Evolutionary conservation across 345 rosid species (phyloP).

Genomic region (Jatropha curcas): DNA sequence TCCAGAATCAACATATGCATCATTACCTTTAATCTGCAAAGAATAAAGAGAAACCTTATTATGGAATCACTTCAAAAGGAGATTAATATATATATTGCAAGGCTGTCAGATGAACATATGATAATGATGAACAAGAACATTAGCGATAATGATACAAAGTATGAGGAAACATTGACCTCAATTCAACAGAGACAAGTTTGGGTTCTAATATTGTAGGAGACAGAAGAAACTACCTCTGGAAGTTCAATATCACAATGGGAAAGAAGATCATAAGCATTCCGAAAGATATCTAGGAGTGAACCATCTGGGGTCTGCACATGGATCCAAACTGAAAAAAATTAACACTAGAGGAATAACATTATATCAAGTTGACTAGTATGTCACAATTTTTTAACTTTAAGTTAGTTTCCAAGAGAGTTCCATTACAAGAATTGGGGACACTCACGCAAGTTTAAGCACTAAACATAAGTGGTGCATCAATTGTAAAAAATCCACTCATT

Average conservation of each 20-base stretch:
- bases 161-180: slow-evolving; percentile 11
- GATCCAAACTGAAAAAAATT: slow-evolving; percentile 15
- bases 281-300: slow-evolving; percentile 72
- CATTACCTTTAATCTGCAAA: slow-evolving; percentile 63
- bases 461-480: background rate
- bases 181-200: slow-evolving; percentile 9
- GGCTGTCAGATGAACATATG: background rate
- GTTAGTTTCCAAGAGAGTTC: background rate
- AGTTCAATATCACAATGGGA: slow-evolving; percentile 63
- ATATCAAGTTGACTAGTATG: background rate
- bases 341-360: slow-evolving; percentile 11
- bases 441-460: background rate
- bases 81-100: background rate
- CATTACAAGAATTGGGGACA: background rate
- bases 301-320: slow-evolving; percentile 90
- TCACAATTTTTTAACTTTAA: background rate
- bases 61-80: slow-evolving; percentile 18
- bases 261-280: slow-evolving; percentile 89
- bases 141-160: background rate
- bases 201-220: slow-evolving; percentile 3
- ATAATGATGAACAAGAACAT: background rate
- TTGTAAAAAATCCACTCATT: background rate
- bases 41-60: slow-evolving; percentile 14
- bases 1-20: slow-evolving; percentile 56
- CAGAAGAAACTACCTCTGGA: slow-evolving; percentile 54